Evolutionary conservation across 768 basidiomycete species (phyloP).

Genomic region (Paxillus ammoniavirescens): DNA sequence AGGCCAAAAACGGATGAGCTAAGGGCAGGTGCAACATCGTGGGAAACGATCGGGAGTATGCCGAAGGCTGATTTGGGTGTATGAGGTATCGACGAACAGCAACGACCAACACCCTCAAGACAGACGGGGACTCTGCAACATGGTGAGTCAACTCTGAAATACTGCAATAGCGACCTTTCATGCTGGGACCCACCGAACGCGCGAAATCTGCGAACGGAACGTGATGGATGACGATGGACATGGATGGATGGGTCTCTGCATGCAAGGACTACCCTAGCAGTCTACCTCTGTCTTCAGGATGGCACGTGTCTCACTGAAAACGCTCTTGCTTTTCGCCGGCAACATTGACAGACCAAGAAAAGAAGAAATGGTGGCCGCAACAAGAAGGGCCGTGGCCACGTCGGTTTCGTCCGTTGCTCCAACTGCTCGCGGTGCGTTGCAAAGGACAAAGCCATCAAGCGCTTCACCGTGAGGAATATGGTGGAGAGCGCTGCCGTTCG

Average conservation of each 20-base stretch:
- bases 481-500: slow-evolving; percentile 98
- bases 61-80: slow-evolving; percentile 14
- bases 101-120: slow-evolving; percentile 23
- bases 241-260: slow-evolving; percentile 12
- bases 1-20: slow-evolving; percentile 23
- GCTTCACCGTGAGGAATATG: slow-evolving; percentile 99
- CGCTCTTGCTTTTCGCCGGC: background rate
- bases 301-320: background rate
- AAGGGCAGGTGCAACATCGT: slow-evolving; percentile 29
- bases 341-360: slow-evolving; percentile 83
- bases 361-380: slow-evolving; percentile 99
- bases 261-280: slow-evolving; percentile 1
- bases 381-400: slow-evolving; percentile 99
- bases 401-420: slow-evolving; percentile 92
- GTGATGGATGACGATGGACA: slow-evolving; percentile 5
- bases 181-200: slow-evolving; percentile 1
- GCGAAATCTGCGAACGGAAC: background rate
- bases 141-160: slow-evolving; percentile 26
- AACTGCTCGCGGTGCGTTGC: slow-evolving; percentile 98
- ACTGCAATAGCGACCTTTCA: background rate
- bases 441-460: slow-evolving; percentile 99
- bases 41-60: slow-evolving; percentile 19
- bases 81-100: slow-evolving; percentile 8
- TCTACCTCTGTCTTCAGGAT: background rate
- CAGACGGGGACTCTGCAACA: slow-evolving; percentile 20